Evolutionary conservation across 495 filamentous ascomycete genomes (phyloP).

Genomic region (Chlorociboria aeruginascens): DNA sequence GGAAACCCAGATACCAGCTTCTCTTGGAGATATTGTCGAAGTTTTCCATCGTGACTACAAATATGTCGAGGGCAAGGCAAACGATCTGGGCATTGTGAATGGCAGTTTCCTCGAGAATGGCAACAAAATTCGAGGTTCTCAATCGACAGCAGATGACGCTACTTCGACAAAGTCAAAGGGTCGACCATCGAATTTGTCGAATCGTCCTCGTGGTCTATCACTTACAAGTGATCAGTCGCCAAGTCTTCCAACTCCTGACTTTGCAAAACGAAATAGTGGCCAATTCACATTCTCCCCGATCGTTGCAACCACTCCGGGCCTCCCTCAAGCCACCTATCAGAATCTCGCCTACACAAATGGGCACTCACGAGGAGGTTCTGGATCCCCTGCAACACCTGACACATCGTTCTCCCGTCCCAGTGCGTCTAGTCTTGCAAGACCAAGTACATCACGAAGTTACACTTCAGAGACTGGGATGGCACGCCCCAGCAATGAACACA

Average conservation of each 20-base stretch:
- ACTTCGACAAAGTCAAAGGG: background rate
- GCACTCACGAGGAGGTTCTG: constrained; percentile 24
- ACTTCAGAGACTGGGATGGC: constrained; percentile 23
- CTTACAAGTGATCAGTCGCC: constrained; percentile 54
- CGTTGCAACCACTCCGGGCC: constrained; percentile 30
- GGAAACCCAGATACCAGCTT: constrained; percentile 46
- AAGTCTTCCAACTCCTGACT: constrained; percentile 43
- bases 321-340: constrained; percentile 36
- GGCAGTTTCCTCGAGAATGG: constrained; percentile 1
- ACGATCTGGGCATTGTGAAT: constrained; percentile 19
- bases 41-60: constrained; percentile 65
- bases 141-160: constrained; percentile 11
- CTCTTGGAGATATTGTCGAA: constrained; percentile 51
- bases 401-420: constrained; percentile 22
- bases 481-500: constrained; percentile 29
- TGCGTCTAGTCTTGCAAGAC: constrained; percentile 24
- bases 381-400: constrained; percentile 33
- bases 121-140: background rate
- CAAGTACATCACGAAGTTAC: constrained; percentile 39
- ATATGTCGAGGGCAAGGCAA: constrained; percentile 40
- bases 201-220: constrained; percentile 38
- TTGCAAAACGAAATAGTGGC: constrained; percentile 40
- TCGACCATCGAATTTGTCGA: constrained; percentile 11
- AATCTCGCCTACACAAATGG: constrained; percentile 31
- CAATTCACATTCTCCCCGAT: constrained; percentile 42